Percentiles rank a stretch among this genome's conserved stretches.
Conservation (phyloP, 2,329 filamentous ascomycete genomes). For the Fusarium veterinarium region DNA sequence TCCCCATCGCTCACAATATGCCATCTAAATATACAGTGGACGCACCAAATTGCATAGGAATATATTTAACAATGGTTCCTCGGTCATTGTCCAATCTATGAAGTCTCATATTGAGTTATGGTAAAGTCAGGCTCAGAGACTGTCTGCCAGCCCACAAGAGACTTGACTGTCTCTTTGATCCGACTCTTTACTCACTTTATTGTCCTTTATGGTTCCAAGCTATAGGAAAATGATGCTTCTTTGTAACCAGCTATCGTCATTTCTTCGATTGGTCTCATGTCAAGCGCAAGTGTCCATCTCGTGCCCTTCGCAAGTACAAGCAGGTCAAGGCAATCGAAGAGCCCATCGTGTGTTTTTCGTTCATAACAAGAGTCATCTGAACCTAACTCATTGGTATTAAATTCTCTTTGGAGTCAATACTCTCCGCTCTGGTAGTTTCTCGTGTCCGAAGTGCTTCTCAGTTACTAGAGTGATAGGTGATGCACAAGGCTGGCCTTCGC, state of each 20-base stretch:
- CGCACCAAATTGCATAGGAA: fast-evolving
- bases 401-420: fast-evolving
- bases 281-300: not conserved
- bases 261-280: no score
- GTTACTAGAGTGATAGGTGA: not conserved
- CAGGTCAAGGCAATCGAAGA: no score
- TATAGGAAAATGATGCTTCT: no score
- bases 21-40: fast-evolving
- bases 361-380: not conserved
- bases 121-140: not conserved
- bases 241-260: not conserved
- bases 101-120: not conserved
- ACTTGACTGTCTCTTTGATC: not conserved
- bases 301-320: no score
- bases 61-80: not conserved
- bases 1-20: fast-evolving
- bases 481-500: not conserved
- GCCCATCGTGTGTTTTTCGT: not conserved
- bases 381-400: fast-evolving
- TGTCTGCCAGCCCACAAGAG: not conserved
- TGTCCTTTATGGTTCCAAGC: not conserved
- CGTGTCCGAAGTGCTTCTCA: not conserved
- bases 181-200: no score
- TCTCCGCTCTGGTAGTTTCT: fast-evolving
- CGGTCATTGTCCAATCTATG: fast-evolving